Percentiles rank a stretch among this genome's conserved stretches.
These are phyloP conservation scores for Annulohypoxylon bovei DNA, from an alignment of 495 filamentous ascomycete genomes.

Conservation along the genomic window DNA sequence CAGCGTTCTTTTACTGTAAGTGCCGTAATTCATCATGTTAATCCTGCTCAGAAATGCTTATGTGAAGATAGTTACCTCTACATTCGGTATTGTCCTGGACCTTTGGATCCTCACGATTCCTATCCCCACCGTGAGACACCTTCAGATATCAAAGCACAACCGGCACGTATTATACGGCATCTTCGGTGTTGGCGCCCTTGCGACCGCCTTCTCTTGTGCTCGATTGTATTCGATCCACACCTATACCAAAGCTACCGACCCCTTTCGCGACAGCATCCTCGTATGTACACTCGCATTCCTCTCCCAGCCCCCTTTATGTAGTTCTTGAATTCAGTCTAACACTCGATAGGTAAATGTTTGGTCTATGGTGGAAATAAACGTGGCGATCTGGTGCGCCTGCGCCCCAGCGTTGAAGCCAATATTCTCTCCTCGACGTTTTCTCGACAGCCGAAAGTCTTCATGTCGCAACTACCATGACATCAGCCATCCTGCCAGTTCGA, in stretches of 20 bases:
- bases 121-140: slow-evolving; percentile 53
- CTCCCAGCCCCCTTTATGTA: not conserved
- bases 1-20: slow-evolving; percentile 62
- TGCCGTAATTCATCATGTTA: not conserved
- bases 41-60: not conserved
- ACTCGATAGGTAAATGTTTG: slow-evolving; percentile 53
- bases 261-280: slow-evolving; percentile 50
- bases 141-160: slow-evolving; percentile 54
- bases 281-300: slow-evolving; percentile 15
- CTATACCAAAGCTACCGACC: slow-evolving; percentile 48
- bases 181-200: slow-evolving; percentile 61
- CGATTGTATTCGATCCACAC: slow-evolving; percentile 57
- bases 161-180: slow-evolving; percentile 55
- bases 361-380: slow-evolving; percentile 55
- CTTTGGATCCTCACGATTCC: slow-evolving; percentile 63
- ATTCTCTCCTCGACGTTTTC: slow-evolving; percentile 31
- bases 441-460: slow-evolving; percentile 23
- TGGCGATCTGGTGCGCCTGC: slow-evolving; percentile 48
- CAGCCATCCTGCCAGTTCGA: not conserved
- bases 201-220: slow-evolving; percentile 54
- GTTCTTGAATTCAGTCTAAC: not conserved
- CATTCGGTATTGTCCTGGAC: slow-evolving; percentile 63
- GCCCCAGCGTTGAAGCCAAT: slow-evolving; percentile 46
- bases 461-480: slow-evolving; percentile 27
- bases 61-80: slow-evolving; percentile 53